phyloP scores from a whole-genome alignment of 768 basidiomycete genomes.

The Cantharellus anzutake region DNA sequence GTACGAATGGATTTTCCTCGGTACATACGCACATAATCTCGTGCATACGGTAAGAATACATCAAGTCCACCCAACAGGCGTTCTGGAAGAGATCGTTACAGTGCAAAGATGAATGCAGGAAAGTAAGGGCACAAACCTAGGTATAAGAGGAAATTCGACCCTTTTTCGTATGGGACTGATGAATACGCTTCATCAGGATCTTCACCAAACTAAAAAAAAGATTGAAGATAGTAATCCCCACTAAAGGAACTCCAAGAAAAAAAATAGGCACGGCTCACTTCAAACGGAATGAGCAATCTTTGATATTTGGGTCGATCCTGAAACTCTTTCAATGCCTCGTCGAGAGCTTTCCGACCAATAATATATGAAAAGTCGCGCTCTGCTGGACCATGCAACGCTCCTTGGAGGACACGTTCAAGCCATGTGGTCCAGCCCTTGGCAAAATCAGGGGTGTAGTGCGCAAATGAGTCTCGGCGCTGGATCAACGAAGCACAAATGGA shows the following conservation, averaged over 20 bases:
- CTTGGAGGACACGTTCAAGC: slow-evolving; percentile 62
- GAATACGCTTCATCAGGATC: slow-evolving; percentile 13
- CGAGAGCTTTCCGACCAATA: slow-evolving; percentile 50
- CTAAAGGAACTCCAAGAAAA: no score
- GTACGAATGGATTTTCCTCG: slow-evolving; percentile 59
- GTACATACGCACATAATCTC: slow-evolving; percentile 62
- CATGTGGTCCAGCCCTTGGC: slow-evolving; percentile 66
- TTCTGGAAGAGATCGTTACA: slow-evolving; percentile 22
- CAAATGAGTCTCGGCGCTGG: no score
- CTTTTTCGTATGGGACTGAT: slow-evolving; percentile 69
- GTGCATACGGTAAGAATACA: slow-evolving; percentile 65
- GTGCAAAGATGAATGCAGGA: not conserved
- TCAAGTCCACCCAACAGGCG: slow-evolving; percentile 58
- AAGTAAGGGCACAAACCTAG: slow-evolving; percentile 32
- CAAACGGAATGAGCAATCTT: slow-evolving; percentile 54
- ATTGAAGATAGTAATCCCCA: no score
- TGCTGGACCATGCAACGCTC: slow-evolving; percentile 48
- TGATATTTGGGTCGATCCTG: slow-evolving; percentile 50
- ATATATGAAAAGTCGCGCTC: slow-evolving; percentile 65
- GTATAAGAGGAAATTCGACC: slow-evolving; percentile 69
- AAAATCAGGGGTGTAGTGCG: not conserved
- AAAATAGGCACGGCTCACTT: slow-evolving; percentile 23
- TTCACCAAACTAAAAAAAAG: slow-evolving; percentile 4
- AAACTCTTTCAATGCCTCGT: slow-evolving; percentile 49
- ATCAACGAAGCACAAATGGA: not conserved